Evolutionary conservation across 257 asterid genomes (phyloP).

Genomic region (Echium plantagineum): DNA sequence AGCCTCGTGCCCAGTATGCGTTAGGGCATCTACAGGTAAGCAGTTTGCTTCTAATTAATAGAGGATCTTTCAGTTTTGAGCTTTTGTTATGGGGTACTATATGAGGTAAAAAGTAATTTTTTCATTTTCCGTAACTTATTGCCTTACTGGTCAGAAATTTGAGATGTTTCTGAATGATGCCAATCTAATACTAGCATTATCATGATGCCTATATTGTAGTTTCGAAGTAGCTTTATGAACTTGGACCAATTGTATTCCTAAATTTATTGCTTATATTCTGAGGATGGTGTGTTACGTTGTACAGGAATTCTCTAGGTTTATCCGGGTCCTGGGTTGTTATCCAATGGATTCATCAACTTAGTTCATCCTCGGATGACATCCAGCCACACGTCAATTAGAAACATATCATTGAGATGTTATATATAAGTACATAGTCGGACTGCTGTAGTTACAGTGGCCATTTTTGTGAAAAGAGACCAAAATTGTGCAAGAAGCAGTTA

Average conservation of each 20-base stretch:
- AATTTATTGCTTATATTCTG: neutral
- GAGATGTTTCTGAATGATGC: neutral
- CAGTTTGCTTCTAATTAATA: neutral
- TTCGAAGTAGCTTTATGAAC: neutral
- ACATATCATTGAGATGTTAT: neutral
- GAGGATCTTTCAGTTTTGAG: neutral
- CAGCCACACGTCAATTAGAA: neutral
- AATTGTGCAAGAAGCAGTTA: neutral
- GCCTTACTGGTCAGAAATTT: neutral
- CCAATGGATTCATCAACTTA: constrained; percentile 10
- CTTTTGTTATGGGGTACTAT: neutral
- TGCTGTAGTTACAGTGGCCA: neutral
- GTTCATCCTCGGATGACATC: neutral
- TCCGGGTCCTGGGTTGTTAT: constrained; percentile 20
- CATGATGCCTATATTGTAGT: too few relatives aligned
- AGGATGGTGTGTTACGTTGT: neutral
- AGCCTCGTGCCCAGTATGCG: constrained; percentile 73
- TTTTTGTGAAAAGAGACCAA: neutral
- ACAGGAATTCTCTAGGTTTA: constrained; percentile 17
- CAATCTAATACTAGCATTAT: neutral
- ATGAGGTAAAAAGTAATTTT: neutral
- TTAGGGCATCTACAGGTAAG: constrained; percentile 58
- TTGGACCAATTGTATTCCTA: neutral
- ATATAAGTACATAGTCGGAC: neutral
- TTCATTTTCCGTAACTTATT: neutral